Base-by-base conservation (phyloP, 805 yeast genomes). In the Isabelozyma pseudorhagii region DNA sequence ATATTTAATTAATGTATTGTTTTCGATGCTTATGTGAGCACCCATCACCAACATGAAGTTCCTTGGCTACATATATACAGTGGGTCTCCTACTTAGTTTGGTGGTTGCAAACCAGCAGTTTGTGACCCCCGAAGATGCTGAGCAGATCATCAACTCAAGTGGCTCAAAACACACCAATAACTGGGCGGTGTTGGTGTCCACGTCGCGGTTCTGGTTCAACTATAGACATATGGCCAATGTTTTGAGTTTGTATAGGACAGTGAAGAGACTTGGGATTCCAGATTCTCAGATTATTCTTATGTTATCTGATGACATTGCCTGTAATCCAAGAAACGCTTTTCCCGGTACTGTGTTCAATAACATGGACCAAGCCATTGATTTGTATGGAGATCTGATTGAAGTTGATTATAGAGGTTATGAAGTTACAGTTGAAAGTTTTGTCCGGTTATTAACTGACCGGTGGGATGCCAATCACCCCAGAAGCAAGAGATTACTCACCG, bases 171-270 rank as follows among this genome's bases (percentile, higher is more conserved):
- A 91, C 58, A 81, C 84, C 31, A 82, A 81, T 61, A 82, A 81
- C 62, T 81, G 85, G 85, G 93, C 99, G 0, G 98, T 94, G 4
- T 72, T 94, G 42, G 97, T 94, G 38, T 90, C 97, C 2, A 93
- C 99, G 1, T 91, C 97, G 10, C 75, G 98, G 51, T 94, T 94
- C 71, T 94, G 99, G 99, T 94, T 94, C 78, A 94, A 94, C 68
- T 94, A 94, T 64, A 79, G 99, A 64, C 99, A 94, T 67, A 89
- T 93, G 90, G 98, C 99, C 38, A 94, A 94, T 68, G 96, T 88
- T 29, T 74, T 94, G 56, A 87, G 96, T 63, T 84, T 94, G 81
- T 94, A 94, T 72, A 79, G 99, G 57, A 94, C 98, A 0, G 98
- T 94, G 38, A 94, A 93, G 68, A 77, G 99, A 58, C 71, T 94